phyloP scores from a whole-genome alignment of 768 basidiomycete species.

The Lentinula boryana region DNA sequence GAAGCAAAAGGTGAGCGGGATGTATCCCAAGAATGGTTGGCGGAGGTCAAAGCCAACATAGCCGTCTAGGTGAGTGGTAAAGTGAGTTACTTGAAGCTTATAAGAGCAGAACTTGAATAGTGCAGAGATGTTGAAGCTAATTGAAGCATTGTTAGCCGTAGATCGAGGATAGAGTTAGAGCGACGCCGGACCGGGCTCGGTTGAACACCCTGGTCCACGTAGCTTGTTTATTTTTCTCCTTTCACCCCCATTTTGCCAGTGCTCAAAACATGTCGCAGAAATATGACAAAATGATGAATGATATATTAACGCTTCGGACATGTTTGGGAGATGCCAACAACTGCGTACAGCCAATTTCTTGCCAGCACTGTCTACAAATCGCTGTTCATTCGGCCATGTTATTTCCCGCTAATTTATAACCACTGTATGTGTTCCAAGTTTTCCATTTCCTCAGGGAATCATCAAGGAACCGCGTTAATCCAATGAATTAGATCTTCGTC shows the following conservation, averaged over 20 bases:
- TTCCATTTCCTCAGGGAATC: not conserved
- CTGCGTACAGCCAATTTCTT: not conserved
- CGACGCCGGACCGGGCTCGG: no score
- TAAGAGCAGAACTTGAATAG: no score
- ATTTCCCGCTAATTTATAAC: not conserved
- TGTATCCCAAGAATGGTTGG: not conserved
- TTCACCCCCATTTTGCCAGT: not conserved
- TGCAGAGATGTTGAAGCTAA: no score
- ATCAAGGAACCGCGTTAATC: not conserved
- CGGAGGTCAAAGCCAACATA: not conserved
- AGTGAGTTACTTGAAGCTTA: not conserved
- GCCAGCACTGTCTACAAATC: not conserved
- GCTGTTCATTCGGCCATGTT: not conserved
- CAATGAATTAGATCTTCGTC: not conserved
- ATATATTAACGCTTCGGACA: not conserved
- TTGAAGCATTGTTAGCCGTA: no score
- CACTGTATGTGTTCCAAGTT: not conserved
- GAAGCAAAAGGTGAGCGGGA: not conserved
- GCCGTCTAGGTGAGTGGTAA: not conserved
- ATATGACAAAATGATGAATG: not conserved
- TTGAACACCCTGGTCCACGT: not conserved
- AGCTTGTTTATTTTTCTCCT: not conserved
- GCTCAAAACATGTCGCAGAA: not conserved
- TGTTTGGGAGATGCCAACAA: not conserved
- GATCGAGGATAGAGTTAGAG: no score